These are phyloP conservation scores for Cystobasidiaceae sp. DNA, from an alignment of 1,284 basidiomycete genomes.

Conservation along the genomic window DNA sequence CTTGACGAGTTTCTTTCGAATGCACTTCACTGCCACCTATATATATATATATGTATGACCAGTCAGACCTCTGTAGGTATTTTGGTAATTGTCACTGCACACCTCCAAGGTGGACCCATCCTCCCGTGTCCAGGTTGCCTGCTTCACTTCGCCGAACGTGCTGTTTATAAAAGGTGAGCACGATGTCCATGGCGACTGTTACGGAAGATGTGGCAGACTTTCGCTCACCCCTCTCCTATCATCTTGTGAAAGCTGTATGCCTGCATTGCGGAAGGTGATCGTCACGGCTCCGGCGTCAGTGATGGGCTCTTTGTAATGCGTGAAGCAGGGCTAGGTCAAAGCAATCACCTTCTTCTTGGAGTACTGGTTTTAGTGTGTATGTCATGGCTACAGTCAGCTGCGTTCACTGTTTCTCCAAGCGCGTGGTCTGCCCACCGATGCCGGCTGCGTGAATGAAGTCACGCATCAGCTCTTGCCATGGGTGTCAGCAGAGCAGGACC, in stretches of 20 bases:
- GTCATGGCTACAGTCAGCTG: too few species aligned
- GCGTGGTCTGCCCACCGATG: too few species aligned
- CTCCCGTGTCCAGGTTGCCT: constrained; percentile 53
- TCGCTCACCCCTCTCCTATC: not conserved
- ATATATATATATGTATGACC: not conserved
- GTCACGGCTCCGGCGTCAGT: not conserved
- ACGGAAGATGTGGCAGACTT: not conserved
- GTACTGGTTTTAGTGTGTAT: too few species aligned
- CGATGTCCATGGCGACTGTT: not conserved
- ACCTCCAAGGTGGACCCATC: constrained; percentile 19
- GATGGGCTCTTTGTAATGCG: not conserved
- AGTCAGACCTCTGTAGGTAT: not conserved
- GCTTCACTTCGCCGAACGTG: constrained; percentile 34
- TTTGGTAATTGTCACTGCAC: constrained; percentile 47
- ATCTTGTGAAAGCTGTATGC: constrained; percentile 26
- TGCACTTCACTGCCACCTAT: constrained; percentile 27
- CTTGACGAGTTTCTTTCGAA: constrained; percentile 24
- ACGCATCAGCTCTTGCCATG: too few species aligned
- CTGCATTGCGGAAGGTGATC: not conserved
- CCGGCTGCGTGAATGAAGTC: too few species aligned
- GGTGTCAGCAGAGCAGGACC: not conserved
- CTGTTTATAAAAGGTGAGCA: constrained; percentile 54
- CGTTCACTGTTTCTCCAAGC: too few species aligned
- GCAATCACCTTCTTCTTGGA: too few species aligned
- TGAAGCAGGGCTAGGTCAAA: not conserved